Conservation (phyloP, 805 yeast species). For the Saturnispora sekii region DNA sequence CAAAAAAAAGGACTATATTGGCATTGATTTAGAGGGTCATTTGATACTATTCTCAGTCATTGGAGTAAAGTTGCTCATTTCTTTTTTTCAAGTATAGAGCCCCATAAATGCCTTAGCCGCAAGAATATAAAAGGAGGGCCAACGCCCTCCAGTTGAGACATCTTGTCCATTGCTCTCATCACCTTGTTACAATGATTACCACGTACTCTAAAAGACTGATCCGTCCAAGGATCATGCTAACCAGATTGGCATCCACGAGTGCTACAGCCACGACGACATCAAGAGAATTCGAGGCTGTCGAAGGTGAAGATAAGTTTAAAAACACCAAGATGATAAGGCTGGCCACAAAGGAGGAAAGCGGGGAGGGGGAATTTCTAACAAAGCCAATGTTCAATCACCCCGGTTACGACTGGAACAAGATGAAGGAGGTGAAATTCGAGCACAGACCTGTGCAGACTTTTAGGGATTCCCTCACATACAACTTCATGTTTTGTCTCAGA, state of each 20-base stretch:
- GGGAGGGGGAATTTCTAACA: constrained; percentile 18
- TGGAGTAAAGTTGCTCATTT: too few relatives aligned
- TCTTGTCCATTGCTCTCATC: too few relatives aligned
- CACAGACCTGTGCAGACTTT: constrained; percentile 41
- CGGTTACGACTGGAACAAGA: constrained; percentile 26
- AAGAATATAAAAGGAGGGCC: too few relatives aligned
- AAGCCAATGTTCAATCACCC: constrained; percentile 37
- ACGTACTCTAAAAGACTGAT: too few relatives aligned
- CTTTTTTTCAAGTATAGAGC: too few relatives aligned
- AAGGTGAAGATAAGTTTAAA: constrained; percentile 2
- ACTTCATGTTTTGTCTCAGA: constrained; percentile 37
- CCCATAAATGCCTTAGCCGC: too few relatives aligned
- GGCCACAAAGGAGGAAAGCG: constrained; percentile 7
- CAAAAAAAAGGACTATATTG: too few relatives aligned
- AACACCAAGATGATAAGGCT: constrained; percentile 13
- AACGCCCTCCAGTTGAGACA: too few relatives aligned
- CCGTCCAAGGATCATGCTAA: neutral
- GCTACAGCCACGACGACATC: neutral
- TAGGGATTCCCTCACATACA: constrained; percentile 45
- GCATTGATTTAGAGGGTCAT: too few relatives aligned
- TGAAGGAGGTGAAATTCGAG: constrained; percentile 35
- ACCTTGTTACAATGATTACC: neutral
- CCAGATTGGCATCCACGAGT: neutral
- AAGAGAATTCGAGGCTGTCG: neutral
- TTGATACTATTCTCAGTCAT: too few relatives aligned